These are phyloP conservation scores for Chlorella sp. DNA, from an alignment of 139 green algal genomes.

Conservation along the genomic window DNA sequence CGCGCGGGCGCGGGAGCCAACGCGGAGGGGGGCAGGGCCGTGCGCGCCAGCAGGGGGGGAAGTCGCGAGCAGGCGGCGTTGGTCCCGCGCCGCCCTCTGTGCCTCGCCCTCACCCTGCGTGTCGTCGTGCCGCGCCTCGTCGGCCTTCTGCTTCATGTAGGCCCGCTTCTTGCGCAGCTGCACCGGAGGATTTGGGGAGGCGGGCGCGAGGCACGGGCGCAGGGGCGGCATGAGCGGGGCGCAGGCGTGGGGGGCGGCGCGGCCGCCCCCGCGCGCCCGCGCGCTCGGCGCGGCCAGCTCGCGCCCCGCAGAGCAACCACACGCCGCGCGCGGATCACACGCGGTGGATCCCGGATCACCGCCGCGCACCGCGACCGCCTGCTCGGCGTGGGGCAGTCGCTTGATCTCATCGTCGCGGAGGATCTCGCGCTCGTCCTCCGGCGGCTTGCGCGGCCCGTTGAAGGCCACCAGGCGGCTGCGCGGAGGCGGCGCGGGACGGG, in stretches of 20 bases:
- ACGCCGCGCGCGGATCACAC: background rate
- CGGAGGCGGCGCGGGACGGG: too few species aligned
- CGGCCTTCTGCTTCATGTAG: constrained; percentile 43
- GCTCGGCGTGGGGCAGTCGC: constrained; percentile 29
- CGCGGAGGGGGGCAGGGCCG: too few species aligned
- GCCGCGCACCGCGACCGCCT: constrained; percentile 23
- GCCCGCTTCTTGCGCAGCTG: constrained; percentile 43
- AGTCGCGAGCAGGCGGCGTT: too few species aligned
- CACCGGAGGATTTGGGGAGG: background rate
- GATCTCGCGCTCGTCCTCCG: constrained; percentile 57
- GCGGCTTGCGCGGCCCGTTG: constrained; percentile 52
- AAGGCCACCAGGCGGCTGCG: constrained; percentile 63
- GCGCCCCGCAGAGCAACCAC: background rate
- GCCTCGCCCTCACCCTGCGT: too few species aligned
- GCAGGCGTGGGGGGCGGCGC: too few species aligned
- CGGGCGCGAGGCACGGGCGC: background rate
- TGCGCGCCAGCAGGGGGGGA: too few species aligned
- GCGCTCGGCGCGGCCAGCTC: too few species aligned
- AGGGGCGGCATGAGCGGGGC: background rate
- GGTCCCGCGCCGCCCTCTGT: constrained; percentile 11
- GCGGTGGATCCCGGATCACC: background rate
- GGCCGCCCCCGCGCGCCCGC: too few species aligned
- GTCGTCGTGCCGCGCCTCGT: constrained; percentile 48
- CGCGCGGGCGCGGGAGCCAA: too few species aligned
- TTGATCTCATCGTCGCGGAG: constrained; percentile 45